phyloP scores from a whole-genome alignment of 352 stramenopile genomes.

The Phytophthora cryptogea region DNA sequence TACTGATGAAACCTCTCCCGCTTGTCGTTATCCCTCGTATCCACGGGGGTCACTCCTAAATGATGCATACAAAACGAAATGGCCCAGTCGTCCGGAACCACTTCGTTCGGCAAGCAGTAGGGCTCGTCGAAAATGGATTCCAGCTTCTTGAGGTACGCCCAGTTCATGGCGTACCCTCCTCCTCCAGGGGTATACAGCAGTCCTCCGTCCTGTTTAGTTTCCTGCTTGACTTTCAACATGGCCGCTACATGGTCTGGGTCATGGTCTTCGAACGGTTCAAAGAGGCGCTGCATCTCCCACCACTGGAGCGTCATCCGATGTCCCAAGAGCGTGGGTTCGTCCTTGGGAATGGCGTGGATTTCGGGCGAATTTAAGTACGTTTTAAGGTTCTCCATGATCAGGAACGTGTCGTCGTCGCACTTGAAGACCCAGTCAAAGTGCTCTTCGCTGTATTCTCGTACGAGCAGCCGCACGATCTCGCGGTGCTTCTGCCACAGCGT shows the following conservation, averaged over 20 bases:
- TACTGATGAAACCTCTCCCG: slow-evolving; percentile 89
- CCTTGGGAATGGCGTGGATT: slow-evolving; percentile 37
- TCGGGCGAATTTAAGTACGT: slow-evolving; percentile 58
- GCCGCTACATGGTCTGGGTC: slow-evolving; percentile 58
- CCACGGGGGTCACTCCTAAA: slow-evolving; percentile 61
- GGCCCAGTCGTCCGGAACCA: slow-evolving; percentile 85
- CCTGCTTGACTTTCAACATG: slow-evolving; percentile 54
- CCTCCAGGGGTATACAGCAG: slow-evolving; percentile 86
- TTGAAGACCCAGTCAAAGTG: slow-evolving; percentile 90
- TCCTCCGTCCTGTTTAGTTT: slow-evolving; percentile 55
- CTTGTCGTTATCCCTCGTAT: slow-evolving; percentile 72
- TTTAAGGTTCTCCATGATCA: slow-evolving; percentile 88
- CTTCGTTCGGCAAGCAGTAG: slow-evolving; percentile 69
- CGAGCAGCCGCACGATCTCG: slow-evolving; percentile 74
- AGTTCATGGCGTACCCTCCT: slow-evolving; percentile 85
- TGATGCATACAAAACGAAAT: slow-evolving; percentile 89
- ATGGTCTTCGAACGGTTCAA: slow-evolving; percentile 72
- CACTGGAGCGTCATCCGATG: slow-evolving; percentile 88
- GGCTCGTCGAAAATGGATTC: slow-evolving; percentile 72
- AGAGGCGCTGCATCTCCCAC: slow-evolving; percentile 80
- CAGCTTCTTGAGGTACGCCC: slow-evolving; percentile 73
- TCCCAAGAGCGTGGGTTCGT: slow-evolving; percentile 64
- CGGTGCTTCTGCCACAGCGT: slow-evolving; percentile 87
- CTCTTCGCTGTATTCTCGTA: slow-evolving; percentile 60
- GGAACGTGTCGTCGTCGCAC: slow-evolving; percentile 88